Conservation (phyloP, 208 protist species). For the Plasmodiophora brassicae region DNA sequence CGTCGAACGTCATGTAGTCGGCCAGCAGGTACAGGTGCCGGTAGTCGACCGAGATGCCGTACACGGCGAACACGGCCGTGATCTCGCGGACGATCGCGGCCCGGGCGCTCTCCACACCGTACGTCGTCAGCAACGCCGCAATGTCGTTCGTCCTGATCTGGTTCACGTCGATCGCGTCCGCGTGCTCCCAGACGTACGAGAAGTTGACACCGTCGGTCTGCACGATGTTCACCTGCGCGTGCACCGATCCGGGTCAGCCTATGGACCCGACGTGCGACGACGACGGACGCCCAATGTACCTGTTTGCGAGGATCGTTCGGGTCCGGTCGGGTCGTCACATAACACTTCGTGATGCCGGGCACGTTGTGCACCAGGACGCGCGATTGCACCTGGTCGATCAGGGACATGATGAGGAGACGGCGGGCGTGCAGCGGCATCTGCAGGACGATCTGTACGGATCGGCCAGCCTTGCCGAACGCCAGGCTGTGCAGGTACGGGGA, state of each 20-base stretch:
- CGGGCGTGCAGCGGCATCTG: neutral
- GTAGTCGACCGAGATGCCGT: constrained; percentile 65
- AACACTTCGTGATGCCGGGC: neutral
- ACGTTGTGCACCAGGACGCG: neutral
- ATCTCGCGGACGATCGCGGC: constrained; percentile 62
- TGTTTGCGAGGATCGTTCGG: too few relatives aligned
- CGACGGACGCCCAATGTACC: too few relatives aligned
- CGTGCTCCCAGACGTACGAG: neutral
- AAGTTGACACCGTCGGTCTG: constrained; percentile 48
- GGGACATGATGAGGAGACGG: constrained; percentile 10
- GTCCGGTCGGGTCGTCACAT: neutral
- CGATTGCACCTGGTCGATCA: neutral
- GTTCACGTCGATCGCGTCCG: constrained; percentile 31
- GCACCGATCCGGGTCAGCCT: too few relatives aligned
- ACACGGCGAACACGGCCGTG: constrained; percentile 58
- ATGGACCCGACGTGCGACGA: too few relatives aligned
- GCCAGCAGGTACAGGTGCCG: constrained; percentile 64
- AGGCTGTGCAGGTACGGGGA: neutral
- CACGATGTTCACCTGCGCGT: neutral
- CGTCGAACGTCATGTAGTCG: constrained; percentile 64
- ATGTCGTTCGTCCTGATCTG: constrained; percentile 60
- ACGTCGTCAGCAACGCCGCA: constrained; percentile 47
- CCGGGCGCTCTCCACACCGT: constrained; percentile 67
- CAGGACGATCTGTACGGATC: neutral
- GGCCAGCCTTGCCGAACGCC: neutral